A percentile compares a stretch with the other conserved stretches of the same genome.
Conservation (phyloP, 2,329 filamentous ascomycete genomes). For the Diaporthe helianthi region DNA sequence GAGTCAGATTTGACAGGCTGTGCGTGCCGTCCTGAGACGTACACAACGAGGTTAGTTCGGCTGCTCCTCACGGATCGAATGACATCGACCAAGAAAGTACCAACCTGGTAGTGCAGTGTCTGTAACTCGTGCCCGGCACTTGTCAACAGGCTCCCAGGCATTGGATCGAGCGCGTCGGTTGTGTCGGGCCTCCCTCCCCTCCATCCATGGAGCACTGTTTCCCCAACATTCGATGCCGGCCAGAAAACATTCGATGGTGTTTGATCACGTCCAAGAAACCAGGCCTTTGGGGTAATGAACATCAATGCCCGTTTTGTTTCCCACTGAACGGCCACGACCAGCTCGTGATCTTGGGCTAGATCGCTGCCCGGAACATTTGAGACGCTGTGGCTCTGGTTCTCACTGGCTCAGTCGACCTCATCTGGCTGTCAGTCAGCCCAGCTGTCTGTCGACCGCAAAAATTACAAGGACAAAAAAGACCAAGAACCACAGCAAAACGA, state of each 20-base stretch:
- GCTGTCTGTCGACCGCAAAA: slow-evolving; percentile 12
- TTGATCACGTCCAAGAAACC: slow-evolving; percentile 22
- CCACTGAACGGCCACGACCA: neutral
- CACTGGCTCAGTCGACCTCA: neutral
- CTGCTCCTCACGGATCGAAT: slow-evolving; percentile 20
- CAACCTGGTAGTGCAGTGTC: slow-evolving; percentile 9
- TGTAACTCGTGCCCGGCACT: slow-evolving; percentile 14
- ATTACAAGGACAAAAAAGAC: neutral
- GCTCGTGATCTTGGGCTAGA: neutral
- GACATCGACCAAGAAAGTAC: slow-evolving; percentile 22
- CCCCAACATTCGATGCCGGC: slow-evolving; percentile 25
- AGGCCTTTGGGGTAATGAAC: neutral
- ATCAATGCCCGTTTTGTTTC: slow-evolving; percentile 15
- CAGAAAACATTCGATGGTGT: slow-evolving; percentile 31
- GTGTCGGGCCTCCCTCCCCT: slow-evolving; percentile 12
- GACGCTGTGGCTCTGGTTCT: neutral
- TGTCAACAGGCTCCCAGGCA: neutral
- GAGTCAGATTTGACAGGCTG: slow-evolving; percentile 20
- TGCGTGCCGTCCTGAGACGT: slow-evolving; percentile 23
- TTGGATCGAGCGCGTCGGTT: neutral
- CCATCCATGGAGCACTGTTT: neutral
- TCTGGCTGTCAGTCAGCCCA: neutral
- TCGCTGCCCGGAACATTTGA: neutral
- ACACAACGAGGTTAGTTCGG: slow-evolving; percentile 15
- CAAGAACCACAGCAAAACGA: neutral